These are phyloP conservation scores for Axilococcus clingmanii DNA, from an alignment of 139 green algal species.

Conservation along the genomic window DNA sequence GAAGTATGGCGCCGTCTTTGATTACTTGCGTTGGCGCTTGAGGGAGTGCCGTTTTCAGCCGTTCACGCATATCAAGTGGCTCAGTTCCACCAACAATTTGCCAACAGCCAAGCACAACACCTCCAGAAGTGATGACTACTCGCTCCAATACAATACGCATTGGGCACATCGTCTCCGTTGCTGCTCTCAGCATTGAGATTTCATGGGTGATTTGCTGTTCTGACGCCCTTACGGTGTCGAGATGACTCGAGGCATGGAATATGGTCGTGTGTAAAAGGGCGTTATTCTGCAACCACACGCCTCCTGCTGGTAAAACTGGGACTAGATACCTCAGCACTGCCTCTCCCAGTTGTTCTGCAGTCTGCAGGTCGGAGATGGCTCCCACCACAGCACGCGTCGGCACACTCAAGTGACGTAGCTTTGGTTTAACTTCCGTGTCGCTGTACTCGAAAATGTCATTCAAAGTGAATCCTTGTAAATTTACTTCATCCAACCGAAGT, in stretches of 20 bases:
- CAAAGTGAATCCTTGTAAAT: too few species aligned
- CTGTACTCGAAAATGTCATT: too few species aligned
- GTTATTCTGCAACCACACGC: constrained; percentile 52
- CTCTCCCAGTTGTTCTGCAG: constrained; percentile 13
- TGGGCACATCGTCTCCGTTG: constrained; percentile 29
- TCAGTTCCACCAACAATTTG: constrained; percentile 19
- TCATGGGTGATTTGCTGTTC: constrained; percentile 23
- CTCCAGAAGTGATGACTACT: constrained; percentile 37
- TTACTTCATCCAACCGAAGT: too few species aligned
- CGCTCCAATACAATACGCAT: constrained; percentile 47
- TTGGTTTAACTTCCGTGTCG: too few species aligned
- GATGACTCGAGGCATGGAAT: constrained; percentile 53
- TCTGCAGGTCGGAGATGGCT: too few species aligned
- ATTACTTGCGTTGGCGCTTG: constrained; percentile 31
- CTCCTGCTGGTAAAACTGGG: constrained; percentile 19
- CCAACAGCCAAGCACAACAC: constrained; percentile 57
- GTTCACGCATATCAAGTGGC: constrained; percentile 2
- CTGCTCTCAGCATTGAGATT: constrained; percentile 15
- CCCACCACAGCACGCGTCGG: too few species aligned
- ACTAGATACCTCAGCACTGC: constrained; percentile 21
- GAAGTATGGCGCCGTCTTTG: constrained; percentile 43
- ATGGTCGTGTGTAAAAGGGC: constrained; percentile 51
- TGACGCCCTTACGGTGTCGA: constrained; percentile 27
- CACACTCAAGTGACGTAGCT: too few species aligned
- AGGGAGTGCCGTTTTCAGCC: constrained; percentile 36